A percentile compares a stretch with the other conserved stretches of the same genome.
These are phyloP conservation scores for Agastache rugosa DNA, from an alignment of 257 asterid species.

Conservation along the genomic window DNA sequence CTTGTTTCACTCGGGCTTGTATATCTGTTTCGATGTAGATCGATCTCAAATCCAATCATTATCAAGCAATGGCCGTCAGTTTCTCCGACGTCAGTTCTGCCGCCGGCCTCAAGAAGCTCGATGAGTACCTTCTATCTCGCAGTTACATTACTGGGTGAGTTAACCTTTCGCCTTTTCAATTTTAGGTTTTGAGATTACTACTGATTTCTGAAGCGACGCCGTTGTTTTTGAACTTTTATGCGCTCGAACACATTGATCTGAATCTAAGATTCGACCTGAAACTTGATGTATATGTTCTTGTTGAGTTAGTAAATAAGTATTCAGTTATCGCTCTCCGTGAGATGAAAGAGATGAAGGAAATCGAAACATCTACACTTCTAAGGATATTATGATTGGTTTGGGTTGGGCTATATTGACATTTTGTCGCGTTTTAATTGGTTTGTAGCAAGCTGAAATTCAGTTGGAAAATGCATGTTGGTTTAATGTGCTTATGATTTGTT, in stretches of 20 bases:
- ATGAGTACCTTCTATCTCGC: conserved; percentile 80
- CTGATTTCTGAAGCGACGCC: not conserved
- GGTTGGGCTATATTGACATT: not conserved
- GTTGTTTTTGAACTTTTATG: not conserved
- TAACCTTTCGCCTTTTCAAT: not conserved
- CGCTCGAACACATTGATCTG: not conserved
- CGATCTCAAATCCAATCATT: conserved; percentile 13
- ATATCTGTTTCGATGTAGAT: not conserved
- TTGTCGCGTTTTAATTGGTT: not conserved
- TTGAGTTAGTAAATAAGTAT: not conserved
- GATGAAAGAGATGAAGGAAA: not conserved
- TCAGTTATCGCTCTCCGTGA: not conserved
- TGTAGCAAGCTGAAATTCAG: conserved; percentile 1
- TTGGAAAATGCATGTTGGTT: not conserved
- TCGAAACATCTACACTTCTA: not conserved
- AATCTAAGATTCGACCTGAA: not conserved
- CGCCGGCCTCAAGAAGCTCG: conserved; percentile 87
- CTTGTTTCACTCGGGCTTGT: not conserved
- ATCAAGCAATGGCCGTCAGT: conserved; percentile 65
- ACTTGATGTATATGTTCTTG: not conserved
- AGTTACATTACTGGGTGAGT: conserved; percentile 91
- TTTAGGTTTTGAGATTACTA: not conserved
- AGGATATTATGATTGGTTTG: not conserved
- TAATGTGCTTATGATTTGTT: not conserved
- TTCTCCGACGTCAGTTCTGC: conserved; percentile 55